phyloP scores from a whole-genome alignment of 108 stramenopile species.

The Nitzschia palea region DNA sequence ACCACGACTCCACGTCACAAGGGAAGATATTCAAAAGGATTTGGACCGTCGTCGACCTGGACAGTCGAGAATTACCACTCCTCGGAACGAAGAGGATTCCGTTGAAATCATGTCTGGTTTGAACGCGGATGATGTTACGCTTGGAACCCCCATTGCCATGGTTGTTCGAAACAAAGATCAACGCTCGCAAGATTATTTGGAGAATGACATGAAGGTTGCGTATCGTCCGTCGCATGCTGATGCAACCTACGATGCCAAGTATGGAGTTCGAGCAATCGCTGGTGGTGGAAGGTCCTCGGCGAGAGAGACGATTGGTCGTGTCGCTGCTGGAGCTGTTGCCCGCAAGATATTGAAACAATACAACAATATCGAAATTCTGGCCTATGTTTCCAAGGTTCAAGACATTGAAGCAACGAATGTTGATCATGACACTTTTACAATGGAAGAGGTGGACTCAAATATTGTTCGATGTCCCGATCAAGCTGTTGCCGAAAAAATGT shows the following conservation, averaged over 20 bases:
- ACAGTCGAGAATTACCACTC: constrained; percentile 93
- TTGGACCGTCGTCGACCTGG: constrained; percentile 95
- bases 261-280: constrained; percentile 96
- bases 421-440: constrained; percentile 88
- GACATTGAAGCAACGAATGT: constrained; percentile 82
- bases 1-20: constrained; percentile 85
- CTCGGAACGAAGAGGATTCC: constrained; percentile 93
- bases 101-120: constrained; percentile 96
- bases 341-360: constrained; percentile 89
- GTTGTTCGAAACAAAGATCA: constrained; percentile 95
- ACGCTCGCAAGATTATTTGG: constrained; percentile 89
- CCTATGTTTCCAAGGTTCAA: constrained; percentile 91
- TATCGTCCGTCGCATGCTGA: constrained; percentile 98
- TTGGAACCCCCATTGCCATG: constrained; percentile 99
- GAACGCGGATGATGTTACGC: constrained; percentile 77
- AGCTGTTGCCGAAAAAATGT: constrained; percentile 83
- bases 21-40: constrained; percentile 92
- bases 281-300: constrained; percentile 96
- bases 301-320: constrained; percentile 98
- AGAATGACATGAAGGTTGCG: constrained; percentile 94
- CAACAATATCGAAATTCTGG: constrained; percentile 91
- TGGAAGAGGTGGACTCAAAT: constrained; percentile 94
- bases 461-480: constrained; percentile 95
- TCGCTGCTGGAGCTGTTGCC: constrained; percentile 97
- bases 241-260: constrained; percentile 98